These are phyloP conservation scores for Cymbopogon citratus DNA, from an alignment of 176 grass and related monocot genomes.

Conservation along the genomic window DNA sequence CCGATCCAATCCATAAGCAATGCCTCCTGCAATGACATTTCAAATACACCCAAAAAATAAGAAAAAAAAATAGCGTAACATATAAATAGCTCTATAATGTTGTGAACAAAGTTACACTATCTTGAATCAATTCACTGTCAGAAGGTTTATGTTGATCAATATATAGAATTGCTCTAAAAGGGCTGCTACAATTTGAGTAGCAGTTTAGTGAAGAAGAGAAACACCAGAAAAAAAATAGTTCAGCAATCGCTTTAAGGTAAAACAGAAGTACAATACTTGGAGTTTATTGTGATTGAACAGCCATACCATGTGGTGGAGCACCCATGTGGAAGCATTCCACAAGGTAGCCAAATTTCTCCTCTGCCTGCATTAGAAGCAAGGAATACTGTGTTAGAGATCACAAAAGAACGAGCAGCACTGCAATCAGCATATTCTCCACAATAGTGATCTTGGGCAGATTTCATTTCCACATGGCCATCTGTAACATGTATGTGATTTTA, in stretches of 20 bases:
- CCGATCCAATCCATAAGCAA: conserved; percentile 92
- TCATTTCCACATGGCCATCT: background rate
- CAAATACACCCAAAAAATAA: background rate
- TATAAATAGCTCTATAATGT: background rate
- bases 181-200: background rate
- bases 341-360: conserved; percentile 96
- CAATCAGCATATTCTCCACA: too few species aligned
- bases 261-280: background rate
- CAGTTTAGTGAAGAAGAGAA: background rate
- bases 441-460: too few species aligned
- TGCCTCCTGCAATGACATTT: conserved; percentile 55
- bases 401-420: too few species aligned
- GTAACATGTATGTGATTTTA: background rate
- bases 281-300: background rate
- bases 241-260: background rate
- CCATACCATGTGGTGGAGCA: conserved; percentile 90
- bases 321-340: conserved; percentile 91
- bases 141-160: background rate
- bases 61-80: background rate
- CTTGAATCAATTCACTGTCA: background rate
- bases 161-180: background rate
- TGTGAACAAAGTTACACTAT: background rate
- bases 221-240: background rate
- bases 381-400: background rate
- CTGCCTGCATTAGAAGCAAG: conserved; percentile 32